These are phyloP conservation scores for Kandelia obovata DNA, from an alignment of 345 rosid genomes.

Conservation along the genomic window DNA sequence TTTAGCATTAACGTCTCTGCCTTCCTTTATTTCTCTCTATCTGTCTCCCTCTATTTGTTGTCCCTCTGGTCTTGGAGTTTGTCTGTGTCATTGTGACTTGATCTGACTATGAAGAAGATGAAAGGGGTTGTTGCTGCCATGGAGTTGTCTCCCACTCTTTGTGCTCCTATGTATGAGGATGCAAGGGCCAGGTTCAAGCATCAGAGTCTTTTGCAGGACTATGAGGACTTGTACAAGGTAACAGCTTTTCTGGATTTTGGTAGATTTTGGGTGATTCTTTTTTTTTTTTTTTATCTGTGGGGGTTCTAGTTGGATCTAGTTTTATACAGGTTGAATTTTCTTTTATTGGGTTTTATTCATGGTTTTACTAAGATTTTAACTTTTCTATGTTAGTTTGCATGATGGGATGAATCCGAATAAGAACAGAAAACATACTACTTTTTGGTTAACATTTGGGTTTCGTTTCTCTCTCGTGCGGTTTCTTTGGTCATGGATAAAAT, in stretches of 20 bases:
- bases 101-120: conserved; percentile 48
- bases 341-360: conserved; percentile 11
- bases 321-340: conserved; percentile 9
- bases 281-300: conserved; percentile 7
- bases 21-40: background rate
- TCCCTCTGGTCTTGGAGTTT: conserved; percentile 3
- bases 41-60: background rate
- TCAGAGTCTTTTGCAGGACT: conserved; percentile 57
- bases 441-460: too few relatives aligned
- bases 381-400: conserved; percentile 8
- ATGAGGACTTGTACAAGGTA: conserved; percentile 51
- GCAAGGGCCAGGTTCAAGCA: conserved; percentile 45
- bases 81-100: conserved; percentile 2
- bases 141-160: conserved; percentile 22
- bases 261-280: background rate
- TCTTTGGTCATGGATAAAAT: too few relatives aligned
- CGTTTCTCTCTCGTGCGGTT: too few relatives aligned
- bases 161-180: conserved; percentile 34
- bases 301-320: conserved; percentile 35
- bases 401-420: background rate
- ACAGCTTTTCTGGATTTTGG: conserved; percentile 18
- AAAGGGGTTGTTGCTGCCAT: conserved; percentile 26
- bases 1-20: background rate
- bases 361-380: conserved; percentile 1
- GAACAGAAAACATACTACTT: background rate